Evolutionary conservation across 2,329 filamentous ascomycete species (phyloP).

Genomic region (Pseudocercospora macadamiae): DNA sequence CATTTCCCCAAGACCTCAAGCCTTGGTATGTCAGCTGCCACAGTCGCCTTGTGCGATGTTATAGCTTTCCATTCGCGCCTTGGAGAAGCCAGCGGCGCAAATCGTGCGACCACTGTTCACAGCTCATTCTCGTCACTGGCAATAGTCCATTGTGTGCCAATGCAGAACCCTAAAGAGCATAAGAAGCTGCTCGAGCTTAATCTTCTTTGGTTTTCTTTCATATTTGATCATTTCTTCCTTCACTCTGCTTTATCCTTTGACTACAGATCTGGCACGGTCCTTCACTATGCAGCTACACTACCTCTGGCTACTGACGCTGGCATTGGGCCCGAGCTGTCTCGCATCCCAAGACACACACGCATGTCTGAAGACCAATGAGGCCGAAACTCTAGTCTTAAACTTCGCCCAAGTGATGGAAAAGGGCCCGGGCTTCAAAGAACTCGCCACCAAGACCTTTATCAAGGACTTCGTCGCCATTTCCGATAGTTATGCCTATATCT

Average conservation of each 20-base stretch:
- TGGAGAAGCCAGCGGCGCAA: neutral
- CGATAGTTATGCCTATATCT: constrained; percentile 2
- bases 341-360: neutral
- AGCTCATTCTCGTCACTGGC: neutral
- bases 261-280: too few relatives aligned
- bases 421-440: neutral
- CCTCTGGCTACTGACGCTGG: neutral
- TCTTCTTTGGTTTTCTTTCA: too few relatives aligned
- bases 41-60: neutral
- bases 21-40: neutral
- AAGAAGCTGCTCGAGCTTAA: neutral
- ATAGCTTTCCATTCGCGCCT: neutral
- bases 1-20: neutral
- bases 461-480: neutral
- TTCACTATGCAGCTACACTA: neutral
- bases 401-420: neutral
- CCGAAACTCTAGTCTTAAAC: neutral
- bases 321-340: neutral
- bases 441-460: neutral
- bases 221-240: neutral
- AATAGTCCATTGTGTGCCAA: neutral
- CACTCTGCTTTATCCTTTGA: too few relatives aligned
- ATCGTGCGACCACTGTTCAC: neutral
- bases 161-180: neutral
- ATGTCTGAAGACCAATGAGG: neutral